Evolutionary conservation across 805 yeast species (phyloP).

Genomic region (Lipomyces orientalis): DNA sequence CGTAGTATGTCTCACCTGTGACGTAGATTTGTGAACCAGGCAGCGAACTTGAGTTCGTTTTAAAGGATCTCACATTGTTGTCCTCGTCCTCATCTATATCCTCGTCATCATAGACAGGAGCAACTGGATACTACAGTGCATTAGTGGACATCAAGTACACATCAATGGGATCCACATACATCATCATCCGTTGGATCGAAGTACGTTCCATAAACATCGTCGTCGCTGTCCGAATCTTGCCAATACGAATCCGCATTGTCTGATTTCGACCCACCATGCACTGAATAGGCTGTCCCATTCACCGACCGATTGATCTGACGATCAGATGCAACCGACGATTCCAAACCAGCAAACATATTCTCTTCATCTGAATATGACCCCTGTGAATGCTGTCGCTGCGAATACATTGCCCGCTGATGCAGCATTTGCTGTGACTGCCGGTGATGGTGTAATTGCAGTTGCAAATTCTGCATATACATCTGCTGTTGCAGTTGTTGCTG

Average conservation of each 20-base stretch:
- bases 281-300: background rate
- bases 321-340: background rate
- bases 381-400: background rate
- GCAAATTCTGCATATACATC: constrained; percentile 10
- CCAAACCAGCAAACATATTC: constrained; percentile 11
- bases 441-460: background rate
- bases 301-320: constrained; percentile 1
- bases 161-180: constrained; percentile 14
- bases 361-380: constrained; percentile 1
- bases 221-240: constrained; percentile 16
- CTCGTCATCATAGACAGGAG: constrained; percentile 10
- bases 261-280: constrained; percentile 1
- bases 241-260: constrained; percentile 7
- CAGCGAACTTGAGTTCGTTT: background rate
- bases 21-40: background rate
- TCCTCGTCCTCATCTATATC: background rate
- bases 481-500: constrained; percentile 15
- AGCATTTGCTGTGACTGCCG: background rate
- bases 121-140: background rate
- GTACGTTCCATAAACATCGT: constrained; percentile 17
- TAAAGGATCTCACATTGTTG: background rate
- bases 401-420: background rate
- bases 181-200: constrained; percentile 18
- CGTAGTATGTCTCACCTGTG: constrained; percentile 27
- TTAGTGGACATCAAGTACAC: too few species aligned